Base-by-base conservation (phyloP, 805 yeast species). In the Candida qinlingensis region DNA sequence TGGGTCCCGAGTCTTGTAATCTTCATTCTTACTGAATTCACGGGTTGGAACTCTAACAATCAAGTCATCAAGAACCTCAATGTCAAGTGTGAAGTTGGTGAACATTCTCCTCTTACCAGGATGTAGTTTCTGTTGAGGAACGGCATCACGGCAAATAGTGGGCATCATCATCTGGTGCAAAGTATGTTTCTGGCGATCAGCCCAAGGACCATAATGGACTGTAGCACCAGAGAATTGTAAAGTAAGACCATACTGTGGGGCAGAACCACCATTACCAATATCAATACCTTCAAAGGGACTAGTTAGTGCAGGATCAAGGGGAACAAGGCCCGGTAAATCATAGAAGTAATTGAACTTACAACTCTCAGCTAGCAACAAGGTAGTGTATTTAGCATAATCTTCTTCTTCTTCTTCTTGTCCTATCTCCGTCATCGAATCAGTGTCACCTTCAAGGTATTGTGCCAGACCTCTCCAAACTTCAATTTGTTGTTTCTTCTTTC, bases 171-270 rank as follows among this genome's bases (percentile, higher is more conserved):
- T 68, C 12, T 71, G 66, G 48, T 84, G 90, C 8, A 91, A 58
- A 2, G 81, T 76, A 2, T 72, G 73, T 13, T 96, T 64, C 63
- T 94, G 96, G 36, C 92, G 79, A 50, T 94, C 96, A 0, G 97
- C 87, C 97, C 97, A 92, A 0, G 99, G 96, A 0, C 99, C 99
- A 61, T 88, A 91, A 55, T 84, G 84, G 1, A 89, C 67, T 0
- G 87, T 81, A 0, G 89, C 81, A 47, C 77, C 75, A 2, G 76
- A 72, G 2, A 88, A 54, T 11, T 71, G 72, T 7, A 91, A 45
- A 45, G 84, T 84, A 7, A 84, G 56, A 0, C 91, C 91, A 60
- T 74, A 71, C 41, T 69, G 71, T 1, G 90, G 90, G 0, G 84
- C 69, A 4, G 73, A 53, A 4, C 81, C 86, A 34, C 77, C 72